These are phyloP conservation scores for Haplosporangium sp. DNA, from an alignment of 371 early-diverging fungal species.

Conservation along the genomic window DNA sequence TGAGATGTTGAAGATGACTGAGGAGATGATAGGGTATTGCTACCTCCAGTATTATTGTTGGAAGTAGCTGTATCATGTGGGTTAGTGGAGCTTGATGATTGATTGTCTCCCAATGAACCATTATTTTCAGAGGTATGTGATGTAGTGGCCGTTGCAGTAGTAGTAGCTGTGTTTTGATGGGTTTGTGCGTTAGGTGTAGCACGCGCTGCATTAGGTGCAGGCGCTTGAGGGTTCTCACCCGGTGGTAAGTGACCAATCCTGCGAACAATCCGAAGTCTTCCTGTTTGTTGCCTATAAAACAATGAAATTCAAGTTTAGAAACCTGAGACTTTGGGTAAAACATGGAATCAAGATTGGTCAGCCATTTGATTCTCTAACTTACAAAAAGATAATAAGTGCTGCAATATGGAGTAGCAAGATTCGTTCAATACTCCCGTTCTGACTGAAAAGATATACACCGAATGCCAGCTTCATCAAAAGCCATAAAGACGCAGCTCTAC, in stretches of 20 bases:
- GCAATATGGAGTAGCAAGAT: slow-evolving; percentile 51
- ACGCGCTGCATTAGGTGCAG: slow-evolving; percentile 9
- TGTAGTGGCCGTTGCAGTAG: slow-evolving; percentile 15
- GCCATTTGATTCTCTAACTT: slow-evolving; percentile 12
- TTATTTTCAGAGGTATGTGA: slow-evolving; percentile 4
- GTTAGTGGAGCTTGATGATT: not conserved
- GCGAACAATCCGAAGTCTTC: slow-evolving; percentile 56
- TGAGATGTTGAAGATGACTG: not conserved
- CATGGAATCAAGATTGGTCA: not conserved
- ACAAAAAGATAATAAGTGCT: slow-evolving; percentile 57
- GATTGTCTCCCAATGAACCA: not conserved
- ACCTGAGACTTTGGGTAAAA: not conserved
- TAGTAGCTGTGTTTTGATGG: slow-evolving; percentile 18
- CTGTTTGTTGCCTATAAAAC: slow-evolving; percentile 54
- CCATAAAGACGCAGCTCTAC: slow-evolving; percentile 50
- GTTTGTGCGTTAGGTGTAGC: not conserved
- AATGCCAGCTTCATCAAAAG: slow-evolving; percentile 56
- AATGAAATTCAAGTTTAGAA: slow-evolving; percentile 1
- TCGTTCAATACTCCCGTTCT: slow-evolving; percentile 57
- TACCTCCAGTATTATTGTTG: not conserved
- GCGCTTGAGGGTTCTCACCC: slow-evolving; percentile 20
- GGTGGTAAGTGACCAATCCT: slow-evolving; percentile 37
- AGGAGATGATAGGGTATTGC: not conserved
- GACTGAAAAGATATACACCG: slow-evolving; percentile 56
- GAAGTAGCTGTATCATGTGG: not conserved